A percentile compares a stretch with the other conserved stretches of the same genome.
These are phyloP conservation scores for Fusarium sp. DNA, from an alignment of 2,329 filamentous ascomycete species.

Conservation along the genomic window DNA sequence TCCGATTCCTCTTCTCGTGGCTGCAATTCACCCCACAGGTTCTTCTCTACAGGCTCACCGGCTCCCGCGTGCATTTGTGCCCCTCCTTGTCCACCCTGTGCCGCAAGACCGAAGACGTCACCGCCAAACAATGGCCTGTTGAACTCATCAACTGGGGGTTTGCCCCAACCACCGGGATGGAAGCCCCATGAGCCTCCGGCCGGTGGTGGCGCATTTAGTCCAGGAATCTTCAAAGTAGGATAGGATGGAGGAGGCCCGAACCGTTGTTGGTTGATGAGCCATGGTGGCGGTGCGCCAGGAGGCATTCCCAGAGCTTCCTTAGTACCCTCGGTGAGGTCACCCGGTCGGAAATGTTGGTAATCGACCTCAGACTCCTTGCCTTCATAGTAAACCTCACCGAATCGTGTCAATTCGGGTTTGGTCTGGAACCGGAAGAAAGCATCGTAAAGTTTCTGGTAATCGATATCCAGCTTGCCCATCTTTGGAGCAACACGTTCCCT, in stretches of 20 bases:
- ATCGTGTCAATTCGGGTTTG: slow-evolving; percentile 91
- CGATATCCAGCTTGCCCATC: slow-evolving; percentile 96
- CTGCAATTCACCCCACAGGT: slow-evolving; percentile 92
- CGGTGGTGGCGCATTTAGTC: slow-evolving; percentile 91
- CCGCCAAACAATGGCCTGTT: slow-evolving; percentile 92
- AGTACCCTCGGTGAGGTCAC: slow-evolving; percentile 87
- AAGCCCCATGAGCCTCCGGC: slow-evolving; percentile 93
- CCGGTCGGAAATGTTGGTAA: slow-evolving; percentile 86
- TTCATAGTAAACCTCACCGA: slow-evolving; percentile 99
- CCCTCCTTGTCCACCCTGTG: slow-evolving; percentile 48
- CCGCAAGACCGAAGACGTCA: slow-evolving; percentile 86
- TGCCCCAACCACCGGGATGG: slow-evolving; percentile 93
- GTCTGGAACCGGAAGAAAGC: slow-evolving; percentile 98
- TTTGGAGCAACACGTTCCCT: slow-evolving; percentile 93
- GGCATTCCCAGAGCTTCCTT: slow-evolving; percentile 95
- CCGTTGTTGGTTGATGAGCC: slow-evolving; percentile 96
- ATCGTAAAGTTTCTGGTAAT: slow-evolving; percentile 98
- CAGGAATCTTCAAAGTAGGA: slow-evolving; percentile 92
- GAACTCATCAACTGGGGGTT: slow-evolving; percentile 93
- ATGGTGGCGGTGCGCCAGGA: slow-evolving; percentile 90
- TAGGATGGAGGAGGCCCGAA: slow-evolving; percentile 94
- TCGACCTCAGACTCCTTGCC: slow-evolving; percentile 99
- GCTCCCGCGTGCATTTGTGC: slow-evolving; percentile 52
- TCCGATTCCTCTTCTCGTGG: slow-evolving; percentile 78
- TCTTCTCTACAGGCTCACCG: slow-evolving; percentile 85